Conservation (phyloP, 306 rosid genomes). For the Sindora glabra region DNA sequence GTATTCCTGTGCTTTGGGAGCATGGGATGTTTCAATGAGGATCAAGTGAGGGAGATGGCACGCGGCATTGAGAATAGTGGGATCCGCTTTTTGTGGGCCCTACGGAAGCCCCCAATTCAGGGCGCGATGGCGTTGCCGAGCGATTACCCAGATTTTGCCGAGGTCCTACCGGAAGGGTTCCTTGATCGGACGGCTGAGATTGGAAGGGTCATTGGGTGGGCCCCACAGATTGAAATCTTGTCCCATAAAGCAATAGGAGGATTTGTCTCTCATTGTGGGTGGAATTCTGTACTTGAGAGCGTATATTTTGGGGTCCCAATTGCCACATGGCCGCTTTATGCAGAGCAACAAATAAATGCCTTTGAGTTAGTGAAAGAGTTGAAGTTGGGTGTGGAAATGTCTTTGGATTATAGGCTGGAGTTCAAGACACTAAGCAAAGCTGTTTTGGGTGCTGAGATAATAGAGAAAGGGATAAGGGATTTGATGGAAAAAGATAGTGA, state of each 20-base stretch:
- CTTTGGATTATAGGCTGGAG: conserved; percentile 14
- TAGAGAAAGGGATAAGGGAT: conserved; percentile 20
- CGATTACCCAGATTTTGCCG: neutral
- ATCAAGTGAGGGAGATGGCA: conserved; percentile 7
- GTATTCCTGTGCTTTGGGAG: conserved; percentile 18
- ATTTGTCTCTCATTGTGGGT: conserved; percentile 36
- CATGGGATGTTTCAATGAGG: neutral
- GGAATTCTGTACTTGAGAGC: conserved; percentile 32
- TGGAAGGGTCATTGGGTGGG: conserved; percentile 34
- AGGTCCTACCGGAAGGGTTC: conserved; percentile 17
- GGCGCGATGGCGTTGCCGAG: neutral
- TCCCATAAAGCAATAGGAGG: conserved; percentile 25
- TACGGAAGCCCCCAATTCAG: neutral
- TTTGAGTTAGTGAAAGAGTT: conserved; percentile 15
- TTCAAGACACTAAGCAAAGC: too few species aligned
- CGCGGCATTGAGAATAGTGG: conserved; percentile 14
- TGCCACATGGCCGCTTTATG: conserved; percentile 34
- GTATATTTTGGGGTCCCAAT: conserved; percentile 26
- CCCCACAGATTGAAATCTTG: conserved; percentile 26
- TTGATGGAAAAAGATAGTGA: conserved; percentile 31
- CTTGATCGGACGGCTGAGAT: conserved; percentile 12
- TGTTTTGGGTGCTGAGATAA: conserved; percentile 19
- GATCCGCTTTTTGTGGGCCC: conserved; percentile 9
- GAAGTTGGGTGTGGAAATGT: conserved; percentile 18
- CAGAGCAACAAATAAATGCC: conserved; percentile 32